Conservation (phyloP, 2,329 filamentous ascomycete genomes). For the Phaeosphaeria sp. region DNA sequence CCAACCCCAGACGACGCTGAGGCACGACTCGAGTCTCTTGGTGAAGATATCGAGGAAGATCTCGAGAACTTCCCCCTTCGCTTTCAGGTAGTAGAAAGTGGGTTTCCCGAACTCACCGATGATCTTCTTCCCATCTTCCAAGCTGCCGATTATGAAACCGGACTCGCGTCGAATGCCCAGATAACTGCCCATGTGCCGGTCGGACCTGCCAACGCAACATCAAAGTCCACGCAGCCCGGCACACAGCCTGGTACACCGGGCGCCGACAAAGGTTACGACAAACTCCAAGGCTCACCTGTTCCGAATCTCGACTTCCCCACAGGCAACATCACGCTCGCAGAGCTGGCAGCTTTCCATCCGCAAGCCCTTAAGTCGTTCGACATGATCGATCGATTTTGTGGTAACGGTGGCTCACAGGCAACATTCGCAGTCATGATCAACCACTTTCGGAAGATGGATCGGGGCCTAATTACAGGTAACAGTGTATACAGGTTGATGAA, state of each 20-base stretch:
- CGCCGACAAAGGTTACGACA: conserved; percentile 10
- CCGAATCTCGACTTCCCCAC: conserved; percentile 22
- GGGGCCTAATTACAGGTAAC: conserved; percentile 16
- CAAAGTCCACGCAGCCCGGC: neutral
- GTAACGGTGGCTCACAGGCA: conserved; percentile 22
- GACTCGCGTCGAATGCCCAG: neutral
- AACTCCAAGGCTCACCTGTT: conserved; percentile 22
- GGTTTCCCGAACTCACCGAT: neutral
- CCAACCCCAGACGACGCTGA: neutral
- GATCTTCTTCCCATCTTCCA: neutral
- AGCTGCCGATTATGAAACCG: neutral
- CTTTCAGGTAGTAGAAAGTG: conserved; percentile 1
- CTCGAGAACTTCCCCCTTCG: conserved; percentile 14
- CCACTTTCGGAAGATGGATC: conserved; percentile 17
- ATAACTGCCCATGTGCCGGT: neutral
- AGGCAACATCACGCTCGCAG: conserved; percentile 33
- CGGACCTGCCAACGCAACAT: neutral
- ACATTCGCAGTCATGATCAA: conserved; percentile 22
- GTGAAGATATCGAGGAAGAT: conserved; percentile 11
- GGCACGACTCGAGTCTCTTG: neutral
- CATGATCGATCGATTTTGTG: conserved; percentile 28
- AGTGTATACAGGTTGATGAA: conserved; percentile 26
- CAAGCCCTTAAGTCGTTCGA: conserved; percentile 29
- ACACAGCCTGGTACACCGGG: neutral
- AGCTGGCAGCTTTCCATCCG: conserved; percentile 33